These are phyloP conservation scores for Penicillium rolfsii DNA, from an alignment of 2,329 filamentous ascomycete species.

Conservation along the genomic window DNA sequence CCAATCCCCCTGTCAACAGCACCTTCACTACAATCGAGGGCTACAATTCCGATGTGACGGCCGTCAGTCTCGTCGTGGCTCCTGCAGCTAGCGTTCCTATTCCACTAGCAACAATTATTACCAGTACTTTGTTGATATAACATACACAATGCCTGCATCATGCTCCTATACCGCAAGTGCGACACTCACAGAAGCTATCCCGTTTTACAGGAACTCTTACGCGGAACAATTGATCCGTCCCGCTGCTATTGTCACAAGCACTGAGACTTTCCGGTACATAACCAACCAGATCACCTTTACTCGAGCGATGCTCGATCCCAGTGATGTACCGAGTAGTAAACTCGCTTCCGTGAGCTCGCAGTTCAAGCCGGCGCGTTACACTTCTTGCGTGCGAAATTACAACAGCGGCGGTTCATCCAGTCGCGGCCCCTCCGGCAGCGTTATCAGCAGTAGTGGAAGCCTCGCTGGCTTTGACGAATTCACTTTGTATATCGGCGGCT, in stretches of 20 bases:
- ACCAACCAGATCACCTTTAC: conserved; percentile 6
- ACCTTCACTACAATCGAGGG: conserved; percentile 13
- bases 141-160: conserved; percentile 20
- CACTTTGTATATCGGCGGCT: conserved; percentile 11
- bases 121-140: conserved; percentile 16
- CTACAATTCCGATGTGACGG: conserved; percentile 15
- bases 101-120: conserved; percentile 6
- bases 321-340: conserved; percentile 13
- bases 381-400: conserved; percentile 10
- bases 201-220: conserved; percentile 9
- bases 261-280: conserved; percentile 13
- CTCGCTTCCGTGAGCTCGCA: conserved; percentile 10
- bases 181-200: conserved; percentile 13
- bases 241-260: conserved; percentile 6
- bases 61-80: conserved; percentile 16
- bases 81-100: conserved; percentile 14
- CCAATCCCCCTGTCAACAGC: conserved; percentile 10
- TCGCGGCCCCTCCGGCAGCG: neutral
- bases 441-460: neutral
- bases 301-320: conserved; percentile 10
- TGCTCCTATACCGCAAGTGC: conserved; percentile 18
- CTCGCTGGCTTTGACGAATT: conserved; percentile 17
- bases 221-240: conserved; percentile 12
- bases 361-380: conserved; percentile 14
- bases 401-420: neutral